A percentile compares a stretch with the other conserved stretches of the same genome.
phyloP scores from a whole-genome alignment of 176 grass and related monocot genomes.

The Triticum monococcum region DNA sequence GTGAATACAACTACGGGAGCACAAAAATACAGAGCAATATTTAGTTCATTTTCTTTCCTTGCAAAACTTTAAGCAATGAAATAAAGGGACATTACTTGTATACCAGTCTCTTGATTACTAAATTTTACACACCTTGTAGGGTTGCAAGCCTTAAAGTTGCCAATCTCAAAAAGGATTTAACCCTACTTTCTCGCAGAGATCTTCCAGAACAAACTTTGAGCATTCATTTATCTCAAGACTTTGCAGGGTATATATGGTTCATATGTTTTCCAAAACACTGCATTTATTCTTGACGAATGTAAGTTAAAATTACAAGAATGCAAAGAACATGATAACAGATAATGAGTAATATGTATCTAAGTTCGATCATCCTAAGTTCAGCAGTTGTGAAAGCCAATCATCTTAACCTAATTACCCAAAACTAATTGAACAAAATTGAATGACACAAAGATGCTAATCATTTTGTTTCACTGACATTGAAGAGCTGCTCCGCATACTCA shows the following conservation, averaged over 20 bases:
- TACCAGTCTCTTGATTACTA: background rate
- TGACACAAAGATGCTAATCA: constrained; percentile 4
- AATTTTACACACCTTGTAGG: background rate
- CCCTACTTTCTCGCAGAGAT: background rate
- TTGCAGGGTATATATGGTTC: background rate
- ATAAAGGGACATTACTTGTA: background rate
- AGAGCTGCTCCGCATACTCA: constrained; percentile 72
- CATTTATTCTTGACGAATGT: background rate
- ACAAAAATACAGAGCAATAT: background rate
- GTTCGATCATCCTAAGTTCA: background rate
- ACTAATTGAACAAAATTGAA: background rate
- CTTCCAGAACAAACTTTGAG: constrained; percentile 1
- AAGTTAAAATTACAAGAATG: background rate
- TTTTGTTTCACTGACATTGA: constrained; percentile 54
- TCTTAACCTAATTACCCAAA: background rate
- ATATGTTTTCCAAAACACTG: constrained; percentile 1
- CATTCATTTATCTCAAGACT: background rate
- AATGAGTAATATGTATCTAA: background rate
- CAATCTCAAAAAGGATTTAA: background rate
- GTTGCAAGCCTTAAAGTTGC: background rate
- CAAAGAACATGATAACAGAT: constrained; percentile 8
- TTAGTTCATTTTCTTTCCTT: background rate
- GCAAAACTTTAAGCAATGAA: background rate
- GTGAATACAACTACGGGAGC: background rate
- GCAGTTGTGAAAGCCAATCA: constrained; percentile 8